Conservation (phyloP, 192 early-diverging fungal genomes). For the Mortierella claussenii region DNA sequence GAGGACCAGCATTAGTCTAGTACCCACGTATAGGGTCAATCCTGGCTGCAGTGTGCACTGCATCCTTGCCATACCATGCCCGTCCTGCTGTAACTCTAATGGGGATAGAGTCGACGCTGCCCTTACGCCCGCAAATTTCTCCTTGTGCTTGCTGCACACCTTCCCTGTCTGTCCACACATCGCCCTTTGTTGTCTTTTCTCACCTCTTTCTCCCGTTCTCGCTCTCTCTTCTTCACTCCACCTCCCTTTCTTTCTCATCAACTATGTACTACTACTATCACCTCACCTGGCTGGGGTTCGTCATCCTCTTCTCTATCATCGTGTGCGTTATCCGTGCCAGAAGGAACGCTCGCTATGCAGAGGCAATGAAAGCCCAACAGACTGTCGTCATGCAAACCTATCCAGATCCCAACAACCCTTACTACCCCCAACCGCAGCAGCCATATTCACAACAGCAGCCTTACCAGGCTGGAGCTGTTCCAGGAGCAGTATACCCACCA, state of each 20-base stretch:
- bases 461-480: neutral
- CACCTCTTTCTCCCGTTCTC: no score
- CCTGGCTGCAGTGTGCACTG: no score
- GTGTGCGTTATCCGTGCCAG: constrained; percentile 2
- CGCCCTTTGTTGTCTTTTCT: no score
- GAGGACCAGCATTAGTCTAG: no score
- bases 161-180: no score
- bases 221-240: neutral
- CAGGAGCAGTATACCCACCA: neutral
- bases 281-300: neutral
- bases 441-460: neutral
- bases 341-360: neutral
- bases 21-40: no score
- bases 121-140: no score
- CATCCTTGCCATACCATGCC: no score
- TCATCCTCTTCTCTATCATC: constrained; percentile 3
- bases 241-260: neutral
- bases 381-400: neutral
- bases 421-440: neutral
- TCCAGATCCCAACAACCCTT: neutral
- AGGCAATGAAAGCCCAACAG: neutral
- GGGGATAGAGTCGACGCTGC: no score
- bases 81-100: no score
- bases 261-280: neutral
- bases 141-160: no score